Conservation (phyloP, 345 rosid species). For the Sisymbrium irio region DNA sequence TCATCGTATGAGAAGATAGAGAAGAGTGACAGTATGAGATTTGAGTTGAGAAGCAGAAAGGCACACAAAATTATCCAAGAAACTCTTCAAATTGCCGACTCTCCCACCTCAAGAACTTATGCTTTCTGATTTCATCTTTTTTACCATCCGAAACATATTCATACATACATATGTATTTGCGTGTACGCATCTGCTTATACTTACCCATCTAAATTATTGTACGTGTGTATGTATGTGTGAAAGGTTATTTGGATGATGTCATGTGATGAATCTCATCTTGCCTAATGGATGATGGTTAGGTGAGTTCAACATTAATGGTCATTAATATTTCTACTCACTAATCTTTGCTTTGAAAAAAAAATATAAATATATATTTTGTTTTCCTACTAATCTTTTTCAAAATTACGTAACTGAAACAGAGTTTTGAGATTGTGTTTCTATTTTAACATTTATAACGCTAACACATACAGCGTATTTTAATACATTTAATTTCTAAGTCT, state of each 20-base stretch:
- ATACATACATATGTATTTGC: slow-evolving; percentile 5
- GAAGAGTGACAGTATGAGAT: slow-evolving; percentile 93
- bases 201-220: background rate
- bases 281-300: background rate
- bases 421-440: no score
- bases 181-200: slow-evolving; percentile 21
- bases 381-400: no score
- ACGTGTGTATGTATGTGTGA: background rate
- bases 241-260: slow-evolving; percentile 22
- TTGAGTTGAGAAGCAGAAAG: slow-evolving; percentile 80
- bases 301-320: background rate
- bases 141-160: slow-evolving; percentile 15
- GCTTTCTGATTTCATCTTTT: slow-evolving; percentile 43
- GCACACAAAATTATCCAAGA: slow-evolving; percentile 69
- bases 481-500: background rate
- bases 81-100: slow-evolving; percentile 75
- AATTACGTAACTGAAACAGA: no score
- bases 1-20: slow-evolving; percentile 68
- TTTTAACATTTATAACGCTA: background rate
- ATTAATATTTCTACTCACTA: background rate
- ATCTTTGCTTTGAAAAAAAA: background rate
- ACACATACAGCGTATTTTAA: background rate
- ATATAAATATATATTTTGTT: no score
- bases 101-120: slow-evolving; percentile 55
- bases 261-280: slow-evolving; percentile 21